phyloP scores from a whole-genome alignment of 306 rosid genomes.

The Vigna hirtella region DNA sequence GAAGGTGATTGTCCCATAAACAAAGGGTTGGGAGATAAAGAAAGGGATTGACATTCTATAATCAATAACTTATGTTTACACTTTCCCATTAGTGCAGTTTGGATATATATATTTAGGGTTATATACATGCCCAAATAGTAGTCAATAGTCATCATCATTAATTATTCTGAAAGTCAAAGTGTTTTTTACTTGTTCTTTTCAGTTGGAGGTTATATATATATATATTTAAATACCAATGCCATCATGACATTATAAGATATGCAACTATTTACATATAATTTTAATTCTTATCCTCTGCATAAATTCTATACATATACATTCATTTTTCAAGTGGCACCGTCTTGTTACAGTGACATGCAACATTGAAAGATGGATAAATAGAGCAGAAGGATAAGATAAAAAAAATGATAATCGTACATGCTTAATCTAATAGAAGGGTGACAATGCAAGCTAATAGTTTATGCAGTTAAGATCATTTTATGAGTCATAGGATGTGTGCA shows the following conservation, averaged over 20 bases:
- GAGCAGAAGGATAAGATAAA: conserved; percentile 21
- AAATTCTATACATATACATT: background rate
- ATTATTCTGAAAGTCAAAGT: conserved; percentile 35
- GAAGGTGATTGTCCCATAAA: background rate
- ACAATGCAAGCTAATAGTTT: conserved; percentile 18
- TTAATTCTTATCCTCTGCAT: conserved; percentile 34
- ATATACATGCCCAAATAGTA: background rate
- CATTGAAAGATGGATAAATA: conserved; percentile 11
- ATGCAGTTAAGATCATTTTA: conserved; percentile 16
- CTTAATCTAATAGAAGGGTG: conserved; percentile 2
- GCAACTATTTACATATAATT: background rate
- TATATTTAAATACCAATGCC: background rate
- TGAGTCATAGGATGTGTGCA: conserved; percentile 40
- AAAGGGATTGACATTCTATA: background rate
- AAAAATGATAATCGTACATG: background rate
- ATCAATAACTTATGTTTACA: conserved; percentile 18
- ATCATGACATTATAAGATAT: conserved; percentile 5
- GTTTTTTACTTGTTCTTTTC: conserved; percentile 20
- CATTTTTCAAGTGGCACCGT: background rate
- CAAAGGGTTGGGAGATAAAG: background rate
- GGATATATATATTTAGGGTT: conserved; percentile 7
- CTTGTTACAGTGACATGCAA: background rate
- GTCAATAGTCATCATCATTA: conserved; percentile 26
- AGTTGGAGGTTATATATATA: conserved; percentile 9
- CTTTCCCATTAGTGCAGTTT: background rate